Conservation (phyloP, 2,329 filamentous ascomycete species). For the Fusarium paranaense region DNA sequence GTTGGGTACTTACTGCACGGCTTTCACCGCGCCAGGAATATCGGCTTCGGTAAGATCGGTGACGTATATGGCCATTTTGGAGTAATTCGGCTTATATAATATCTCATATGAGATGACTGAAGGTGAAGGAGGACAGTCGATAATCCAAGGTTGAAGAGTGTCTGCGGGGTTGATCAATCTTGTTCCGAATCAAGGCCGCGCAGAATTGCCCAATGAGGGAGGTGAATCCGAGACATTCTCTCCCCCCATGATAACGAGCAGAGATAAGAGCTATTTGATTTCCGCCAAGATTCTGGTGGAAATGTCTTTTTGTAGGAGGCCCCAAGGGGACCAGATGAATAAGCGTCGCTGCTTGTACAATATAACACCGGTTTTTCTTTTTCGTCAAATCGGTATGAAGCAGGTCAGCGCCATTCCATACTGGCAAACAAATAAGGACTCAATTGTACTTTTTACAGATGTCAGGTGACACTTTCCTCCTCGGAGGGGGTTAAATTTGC, state of each 20-base stretch:
- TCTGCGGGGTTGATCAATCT: not conserved
- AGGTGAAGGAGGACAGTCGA: not conserved
- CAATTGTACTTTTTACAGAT: not conserved
- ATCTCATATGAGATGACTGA: not conserved
- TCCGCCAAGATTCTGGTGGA: not conserved
- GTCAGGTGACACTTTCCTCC: not conserved
- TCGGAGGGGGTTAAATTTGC: not conserved
- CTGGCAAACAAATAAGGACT: too few relatives aligned
- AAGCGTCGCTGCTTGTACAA: not conserved
- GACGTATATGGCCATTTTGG: constrained; percentile 64
- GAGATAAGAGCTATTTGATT: not conserved
- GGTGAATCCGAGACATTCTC: not conserved
- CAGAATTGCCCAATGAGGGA: not conserved
- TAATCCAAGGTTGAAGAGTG: not conserved
- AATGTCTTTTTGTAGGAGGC: not conserved
- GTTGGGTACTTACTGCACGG: constrained; percentile 62
- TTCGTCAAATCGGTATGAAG: too few relatives aligned
- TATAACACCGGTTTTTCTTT: too few relatives aligned
- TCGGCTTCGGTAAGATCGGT: constrained; percentile 66
- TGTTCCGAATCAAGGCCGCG: not conserved
- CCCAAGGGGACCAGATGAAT: not conserved
- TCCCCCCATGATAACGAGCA: not conserved
- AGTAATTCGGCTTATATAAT: rapidly evolving
- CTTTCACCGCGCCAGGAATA: constrained; percentile 72
- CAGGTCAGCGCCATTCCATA: too few relatives aligned